These are phyloP conservation scores for Aspergillus neotritici DNA, from an alignment of 2,329 filamentous ascomycete species.

Conservation along the genomic window DNA sequence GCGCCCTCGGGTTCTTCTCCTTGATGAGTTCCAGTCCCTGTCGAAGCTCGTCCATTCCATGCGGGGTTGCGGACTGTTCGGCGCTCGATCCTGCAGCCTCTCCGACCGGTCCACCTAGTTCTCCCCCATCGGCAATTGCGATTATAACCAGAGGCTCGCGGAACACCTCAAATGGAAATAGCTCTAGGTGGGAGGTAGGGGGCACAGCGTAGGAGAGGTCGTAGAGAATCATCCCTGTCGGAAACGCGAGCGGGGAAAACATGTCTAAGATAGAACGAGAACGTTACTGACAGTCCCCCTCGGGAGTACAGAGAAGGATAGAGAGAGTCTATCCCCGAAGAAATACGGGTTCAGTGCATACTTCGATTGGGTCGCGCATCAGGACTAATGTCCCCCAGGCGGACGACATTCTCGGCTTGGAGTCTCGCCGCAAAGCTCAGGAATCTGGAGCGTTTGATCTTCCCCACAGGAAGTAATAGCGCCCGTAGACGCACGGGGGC, in stretches of 20 bases:
- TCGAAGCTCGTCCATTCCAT: constrained; percentile 36
- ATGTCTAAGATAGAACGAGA: constrained; percentile 56
- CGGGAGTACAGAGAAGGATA: no score
- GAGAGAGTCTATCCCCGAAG: no score
- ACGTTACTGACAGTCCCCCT: no score
- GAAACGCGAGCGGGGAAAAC: constrained; percentile 88
- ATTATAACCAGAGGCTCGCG: constrained; percentile 78
- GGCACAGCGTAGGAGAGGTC: constrained; percentile 76
- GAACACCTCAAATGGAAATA: constrained; percentile 86
- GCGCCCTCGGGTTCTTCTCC: constrained; percentile 67
- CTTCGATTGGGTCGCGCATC: constrained; percentile 81
- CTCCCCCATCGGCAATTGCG: constrained; percentile 74
- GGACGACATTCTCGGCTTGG: constrained; percentile 71
- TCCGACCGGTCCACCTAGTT: constrained; percentile 46
- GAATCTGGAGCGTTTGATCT: constrained; percentile 77
- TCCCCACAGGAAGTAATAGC: constrained; percentile 78
- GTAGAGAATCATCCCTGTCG: constrained; percentile 79
- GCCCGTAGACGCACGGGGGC: constrained; percentile 87
- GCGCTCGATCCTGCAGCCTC: constrained; percentile 9
- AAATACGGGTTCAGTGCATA: constrained; percentile 41
- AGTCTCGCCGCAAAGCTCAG: constrained; percentile 71
- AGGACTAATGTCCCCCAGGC: constrained; percentile 78
- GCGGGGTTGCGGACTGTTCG: constrained; percentile 32
- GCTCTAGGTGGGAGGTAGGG: constrained; percentile 68
- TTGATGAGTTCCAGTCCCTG: constrained; percentile 66